Evolutionary conservation across 2,329 filamentous ascomycete genomes (phyloP).

Genomic region (Phyllosticta citribraziliensis): DNA sequence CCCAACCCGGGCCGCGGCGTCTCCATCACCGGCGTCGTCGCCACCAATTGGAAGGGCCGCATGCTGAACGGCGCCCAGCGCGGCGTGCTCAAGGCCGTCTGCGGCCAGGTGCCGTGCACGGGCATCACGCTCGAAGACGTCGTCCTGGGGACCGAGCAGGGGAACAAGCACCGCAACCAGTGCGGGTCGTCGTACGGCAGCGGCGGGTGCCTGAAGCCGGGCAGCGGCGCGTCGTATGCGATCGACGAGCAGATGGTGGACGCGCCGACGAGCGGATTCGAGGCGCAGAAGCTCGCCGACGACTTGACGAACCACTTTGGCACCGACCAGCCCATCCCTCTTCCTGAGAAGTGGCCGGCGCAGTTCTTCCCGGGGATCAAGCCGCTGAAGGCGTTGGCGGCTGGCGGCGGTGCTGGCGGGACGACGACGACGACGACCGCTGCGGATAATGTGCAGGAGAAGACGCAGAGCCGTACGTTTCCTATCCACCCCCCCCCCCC

Average conservation of each 20-base stretch:
- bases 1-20: conserved; percentile 40
- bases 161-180: conserved; percentile 31
- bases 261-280: background rate
- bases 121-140: conserved; percentile 43
- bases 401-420: background rate
- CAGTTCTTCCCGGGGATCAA: background rate
- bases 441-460: too few relatives aligned
- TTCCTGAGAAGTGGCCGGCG: background rate
- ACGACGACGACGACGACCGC: too few relatives aligned
- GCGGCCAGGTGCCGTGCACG: conserved; percentile 44
- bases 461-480: too few relatives aligned
- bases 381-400: background rate
- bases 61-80: conserved; percentile 40
- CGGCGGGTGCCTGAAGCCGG: conserved; percentile 37
- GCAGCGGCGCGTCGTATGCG: conserved; percentile 11
- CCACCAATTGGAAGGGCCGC: conserved; percentile 48
- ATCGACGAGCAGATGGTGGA: background rate
- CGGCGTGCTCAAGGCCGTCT: conserved; percentile 45
- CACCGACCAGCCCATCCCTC: background rate
- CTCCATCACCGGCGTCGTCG: conserved; percentile 42
- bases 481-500: too few relatives aligned
- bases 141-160: conserved; percentile 36
- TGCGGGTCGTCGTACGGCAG: conserved; percentile 42
- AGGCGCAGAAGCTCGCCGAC: background rate
- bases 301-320: background rate